Evolutionary conservation across 441 rosid genomes (phyloP).

Genomic region (Arabidopsis lyrata): DNA sequence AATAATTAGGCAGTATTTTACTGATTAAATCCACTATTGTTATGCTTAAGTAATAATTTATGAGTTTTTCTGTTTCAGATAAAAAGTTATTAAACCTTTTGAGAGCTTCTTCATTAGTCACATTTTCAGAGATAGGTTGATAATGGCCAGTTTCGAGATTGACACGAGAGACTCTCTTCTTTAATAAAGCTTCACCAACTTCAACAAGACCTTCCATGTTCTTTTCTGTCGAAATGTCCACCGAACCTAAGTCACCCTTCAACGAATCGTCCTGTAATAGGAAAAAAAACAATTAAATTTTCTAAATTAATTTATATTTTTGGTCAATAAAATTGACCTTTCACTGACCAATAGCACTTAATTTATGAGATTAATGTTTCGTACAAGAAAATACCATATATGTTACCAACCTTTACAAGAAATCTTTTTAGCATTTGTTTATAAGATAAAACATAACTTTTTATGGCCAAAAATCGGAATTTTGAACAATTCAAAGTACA

Average conservation of each 20-base stretch:
- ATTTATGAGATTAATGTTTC: conserved; percentile 19
- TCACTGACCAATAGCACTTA: not conserved
- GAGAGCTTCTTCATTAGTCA: conserved; percentile 53
- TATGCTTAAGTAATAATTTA: not conserved
- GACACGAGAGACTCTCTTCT: conserved; percentile 55
- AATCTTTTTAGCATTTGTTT: not conserved
- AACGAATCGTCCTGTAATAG: conserved; percentile 58
- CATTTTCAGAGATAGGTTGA: conserved; percentile 36
- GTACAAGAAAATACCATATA: conserved; percentile 27
- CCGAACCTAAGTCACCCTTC: conserved; percentile 48
- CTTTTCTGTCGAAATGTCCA: conserved; percentile 55
- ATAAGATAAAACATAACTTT: not conserved
- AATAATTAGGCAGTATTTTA: not conserved
- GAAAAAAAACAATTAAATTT: not conserved
- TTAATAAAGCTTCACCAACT: conserved; percentile 56
- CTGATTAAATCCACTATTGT: not conserved
- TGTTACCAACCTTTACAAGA: not conserved
- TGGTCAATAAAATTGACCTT: conserved; percentile 19
- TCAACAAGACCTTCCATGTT: conserved; percentile 53
- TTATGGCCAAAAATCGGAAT: not conserved
- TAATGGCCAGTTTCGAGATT: conserved; percentile 52
- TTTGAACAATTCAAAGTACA: conserved; percentile 1
- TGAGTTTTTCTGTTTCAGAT: not conserved
- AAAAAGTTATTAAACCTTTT: conserved; percentile 34
- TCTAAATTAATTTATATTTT: not conserved